phyloP scores from a whole-genome alignment of 257 asterid species.

The Gentiana dahurica region DNA sequence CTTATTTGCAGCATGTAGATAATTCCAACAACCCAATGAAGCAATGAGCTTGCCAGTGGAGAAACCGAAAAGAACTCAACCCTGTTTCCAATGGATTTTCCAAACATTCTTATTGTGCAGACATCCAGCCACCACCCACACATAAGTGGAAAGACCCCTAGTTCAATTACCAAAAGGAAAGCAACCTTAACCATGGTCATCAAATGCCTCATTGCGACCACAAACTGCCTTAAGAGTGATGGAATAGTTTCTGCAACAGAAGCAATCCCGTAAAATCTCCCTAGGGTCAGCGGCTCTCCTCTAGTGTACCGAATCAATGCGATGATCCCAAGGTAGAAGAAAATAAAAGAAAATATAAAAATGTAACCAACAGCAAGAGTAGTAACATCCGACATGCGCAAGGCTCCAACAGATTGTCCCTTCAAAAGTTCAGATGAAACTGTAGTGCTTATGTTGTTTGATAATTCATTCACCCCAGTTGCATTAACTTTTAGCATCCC shows the following conservation, averaged over 20 bases:
- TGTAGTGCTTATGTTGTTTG: slow-evolving; percentile 49
- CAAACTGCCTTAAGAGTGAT: slow-evolving; percentile 82
- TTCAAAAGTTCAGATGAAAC: slow-evolving; percentile 51
- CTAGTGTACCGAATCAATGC: slow-evolving; percentile 80
- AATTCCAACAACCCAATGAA: slow-evolving; percentile 98
- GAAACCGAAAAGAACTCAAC: slow-evolving; percentile 92
- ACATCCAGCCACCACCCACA: slow-evolving; percentile 99
- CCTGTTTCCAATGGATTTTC: slow-evolving; percentile 83
- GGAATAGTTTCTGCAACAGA: slow-evolving; percentile 91
- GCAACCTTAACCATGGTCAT: slow-evolving; percentile 99
- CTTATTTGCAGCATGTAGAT: slow-evolving; percentile 98
- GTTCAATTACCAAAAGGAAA: slow-evolving; percentile 94
- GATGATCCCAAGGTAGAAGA: slow-evolving; percentile 71
- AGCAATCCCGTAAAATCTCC: slow-evolving; percentile 92
- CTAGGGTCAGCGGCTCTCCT: slow-evolving; percentile 92
- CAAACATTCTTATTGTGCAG: slow-evolving; percentile 92
- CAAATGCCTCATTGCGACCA: slow-evolving; percentile 90
- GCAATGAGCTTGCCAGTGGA: slow-evolving; percentile 92
- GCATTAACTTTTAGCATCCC: slow-evolving; percentile 57
- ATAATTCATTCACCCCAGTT: slow-evolving; percentile 37
- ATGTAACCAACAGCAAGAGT: slow-evolving; percentile 97
- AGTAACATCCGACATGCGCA: slow-evolving; percentile 88
- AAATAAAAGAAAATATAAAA: slow-evolving; percentile 64
- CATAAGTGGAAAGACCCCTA: slow-evolving; percentile 96
- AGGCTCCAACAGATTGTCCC: slow-evolving; percentile 52